Base-by-base conservation (phyloP, 495 filamentous ascomycete genomes). In the Hyaloscypha bicolor region DNA sequence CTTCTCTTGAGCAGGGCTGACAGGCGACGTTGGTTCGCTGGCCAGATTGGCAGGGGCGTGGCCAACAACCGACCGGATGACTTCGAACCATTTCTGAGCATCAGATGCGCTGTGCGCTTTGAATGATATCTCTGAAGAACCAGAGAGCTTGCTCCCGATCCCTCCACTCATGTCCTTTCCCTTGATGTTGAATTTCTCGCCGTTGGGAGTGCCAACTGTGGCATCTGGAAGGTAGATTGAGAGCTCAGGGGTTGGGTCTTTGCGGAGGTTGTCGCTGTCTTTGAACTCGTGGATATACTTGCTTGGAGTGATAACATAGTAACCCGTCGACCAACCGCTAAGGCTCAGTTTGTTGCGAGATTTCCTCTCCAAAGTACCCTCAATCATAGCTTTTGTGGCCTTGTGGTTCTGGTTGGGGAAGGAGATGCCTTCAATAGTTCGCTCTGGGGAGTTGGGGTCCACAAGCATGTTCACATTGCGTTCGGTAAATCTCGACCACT, bases 261-360 rank as follows among this genome's bases (percentile, higher is more conserved):
- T 84, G 61, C 84, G 85, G 73, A 91, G 80, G 74, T 97, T 90
- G 77, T 99, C 94, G 74, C 89, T 89, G 73, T 94, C 92, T 76
- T 96, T 96, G 83, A 96, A 98, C 74, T 98, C 95, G 78, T 98
- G 95, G 56, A 99, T 81, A 78, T 90, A 99, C 68, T 90, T 89
- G 25, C 88, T 84, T 0, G 90, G 89, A 3, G 93, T 97, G 32
- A 98, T 87, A 57, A 94, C 94, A 73, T 97, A 99, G 81, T 94
- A 97, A 66, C 83, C 85, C 1, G 91, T 86, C 65, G 84, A 88
- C 78, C 91, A 97, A 66, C 90, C 90, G 71, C 85, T 86, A 79
- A 93, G 86, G 69, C 83, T 84, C 45, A 88, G 81, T 67, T 93
- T 84, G 68, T 92, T 91, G 53, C 90, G 89, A 48, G 87, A 89